phyloP scores from a whole-genome alignment of 345 rosid genomes.

The Moricandia arvensis region DNA sequence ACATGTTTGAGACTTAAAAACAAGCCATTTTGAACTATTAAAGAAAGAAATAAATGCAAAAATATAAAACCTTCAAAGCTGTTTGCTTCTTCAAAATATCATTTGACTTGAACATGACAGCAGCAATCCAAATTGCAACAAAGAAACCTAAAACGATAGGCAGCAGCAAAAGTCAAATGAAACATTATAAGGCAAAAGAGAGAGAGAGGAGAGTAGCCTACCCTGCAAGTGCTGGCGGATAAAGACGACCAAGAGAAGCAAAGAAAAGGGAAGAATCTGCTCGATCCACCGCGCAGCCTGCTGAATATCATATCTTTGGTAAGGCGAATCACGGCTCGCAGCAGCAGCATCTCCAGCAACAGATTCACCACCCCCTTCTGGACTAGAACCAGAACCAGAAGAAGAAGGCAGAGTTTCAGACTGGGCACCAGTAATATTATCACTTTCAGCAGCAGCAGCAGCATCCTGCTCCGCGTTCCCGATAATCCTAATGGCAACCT shows the following conservation, averaged over 20 bases:
- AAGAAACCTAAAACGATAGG: conserved; percentile 70
- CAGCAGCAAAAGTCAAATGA: conserved; percentile 26
- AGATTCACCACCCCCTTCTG: conserved; percentile 45
- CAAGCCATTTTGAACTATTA: neutral
- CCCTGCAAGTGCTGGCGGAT: conserved; percentile 99
- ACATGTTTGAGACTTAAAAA: conserved; percentile 26
- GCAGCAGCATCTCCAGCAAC: conserved; percentile 57
- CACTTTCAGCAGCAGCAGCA: conserved; percentile 34
- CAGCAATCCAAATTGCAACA: conserved; percentile 95
- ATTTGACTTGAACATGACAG: conserved; percentile 97
- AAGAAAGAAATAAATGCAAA: neutral
- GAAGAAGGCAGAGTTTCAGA: conserved; percentile 41
- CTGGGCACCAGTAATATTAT: conserved; percentile 45
- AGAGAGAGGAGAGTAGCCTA: conserved; percentile 13
- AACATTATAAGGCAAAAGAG: neutral
- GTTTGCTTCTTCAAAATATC: conserved; percentile 93
- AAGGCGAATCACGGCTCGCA: conserved; percentile 69
- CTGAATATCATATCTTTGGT: conserved; percentile 99
- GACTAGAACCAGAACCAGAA: conserved; percentile 45
- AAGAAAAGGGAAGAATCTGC: conserved; percentile 93
- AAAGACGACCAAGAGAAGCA: conserved; percentile 95
- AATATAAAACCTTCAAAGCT: conserved; percentile 71
- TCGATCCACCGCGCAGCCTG: conserved; percentile 99
- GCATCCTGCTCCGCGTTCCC: conserved; percentile 77
- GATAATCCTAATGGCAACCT: conserved; percentile 92